Evolutionary conservation across 768 basidiomycete genomes (phyloP), one percentile per base, ranked within the genome.

Genomic region (Xanthoconium stramineum): DNA sequence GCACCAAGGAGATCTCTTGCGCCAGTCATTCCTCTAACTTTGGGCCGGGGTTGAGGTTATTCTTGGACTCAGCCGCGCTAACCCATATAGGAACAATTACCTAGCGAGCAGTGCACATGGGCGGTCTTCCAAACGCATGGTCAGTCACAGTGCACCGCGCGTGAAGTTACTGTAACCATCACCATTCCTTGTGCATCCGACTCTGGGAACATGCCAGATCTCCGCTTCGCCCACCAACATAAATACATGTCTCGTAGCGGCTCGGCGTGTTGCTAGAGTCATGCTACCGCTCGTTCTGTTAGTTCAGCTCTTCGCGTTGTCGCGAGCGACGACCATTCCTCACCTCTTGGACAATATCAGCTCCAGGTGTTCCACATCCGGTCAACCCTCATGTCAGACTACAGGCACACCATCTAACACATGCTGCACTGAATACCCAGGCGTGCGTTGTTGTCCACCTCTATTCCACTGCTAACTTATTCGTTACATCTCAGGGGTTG

Each of bases 401-500:
- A 52, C 68, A 1, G 81, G 80, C 1, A 52, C 68, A 1, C 75
- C 60, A 14, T 45, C 78, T 45, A 69, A 81, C 53, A 65, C 75
- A 12, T 89, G 88, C 66, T 89, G 88, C 66, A 84, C 83, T 56
- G 85, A 88, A 69, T 68, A 75, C 24, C 86, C 86, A 17, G 81
- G 85, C 56, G 85, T 88, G 63, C 51, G 82, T 75, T 37, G 19
- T 32, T 36, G 8, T 47, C 36, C 17, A 24, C 0, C 15, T 58
- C 51, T 38, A 28, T n/a, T 13, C 30, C 17, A 5, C 3, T n/a
- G 17, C 28, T 55, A 11, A 59, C 43, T 46, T 3, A 8, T 30
- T 47, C 6, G 14, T 43, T 46, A 19, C 53, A 20, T 52, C 33
- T 14, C 53, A 89, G 85, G 88, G 86, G 40, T 71, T 83, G 46